A percentile compares a stretch with the other conserved stretches of the same genome.
These are phyloP conservation scores for Chlamydomonas sp. DNA, from an alignment of 139 green algal species.

Conservation along the genomic window DNA sequence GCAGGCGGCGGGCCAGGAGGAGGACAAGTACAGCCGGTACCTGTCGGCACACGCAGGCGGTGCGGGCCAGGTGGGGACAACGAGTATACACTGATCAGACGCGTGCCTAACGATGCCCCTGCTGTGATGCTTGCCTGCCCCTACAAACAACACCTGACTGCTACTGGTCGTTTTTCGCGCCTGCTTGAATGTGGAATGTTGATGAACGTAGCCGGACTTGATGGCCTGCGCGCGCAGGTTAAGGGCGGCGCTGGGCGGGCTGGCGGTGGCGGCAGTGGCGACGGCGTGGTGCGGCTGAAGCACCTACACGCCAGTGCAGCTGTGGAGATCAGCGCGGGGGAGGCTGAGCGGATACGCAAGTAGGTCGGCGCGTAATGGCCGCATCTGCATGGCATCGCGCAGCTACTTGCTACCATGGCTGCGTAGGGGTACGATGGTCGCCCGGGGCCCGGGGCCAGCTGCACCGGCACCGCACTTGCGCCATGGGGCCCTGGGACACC, in stretches of 20 bases:
- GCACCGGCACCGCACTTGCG: too few relatives aligned
- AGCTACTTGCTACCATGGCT: not conserved
- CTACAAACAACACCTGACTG: not conserved
- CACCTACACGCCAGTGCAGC: slow-evolving; percentile 50
- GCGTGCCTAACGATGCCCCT: not conserved
- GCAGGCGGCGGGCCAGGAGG: not conserved
- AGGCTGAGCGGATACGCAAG: slow-evolving; percentile 54
- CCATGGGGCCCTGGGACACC: too few relatives aligned
- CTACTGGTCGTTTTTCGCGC: not conserved
- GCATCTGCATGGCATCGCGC: slow-evolving; percentile 38
- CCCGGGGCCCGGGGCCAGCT: too few relatives aligned
- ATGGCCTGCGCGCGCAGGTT: too few relatives aligned
- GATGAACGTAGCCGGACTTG: not conserved
- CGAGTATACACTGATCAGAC: not conserved
- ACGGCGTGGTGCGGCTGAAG: slow-evolving; percentile 5
- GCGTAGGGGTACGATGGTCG: not conserved
- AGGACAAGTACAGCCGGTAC: not conserved
- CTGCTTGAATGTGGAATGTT: not conserved
- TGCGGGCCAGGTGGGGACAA: not conserved
- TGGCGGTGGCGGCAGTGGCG: not conserved
- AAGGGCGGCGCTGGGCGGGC: too few relatives aligned
- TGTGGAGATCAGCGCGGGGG: slow-evolving; percentile 49
- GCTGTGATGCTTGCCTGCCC: not conserved
- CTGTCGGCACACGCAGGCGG: not conserved
- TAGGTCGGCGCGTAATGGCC: slow-evolving; percentile 14